Evolutionary conservation across 2,329 filamentous ascomycete genomes (phyloP).

Genomic region (Pseudocercospora musae): DNA sequence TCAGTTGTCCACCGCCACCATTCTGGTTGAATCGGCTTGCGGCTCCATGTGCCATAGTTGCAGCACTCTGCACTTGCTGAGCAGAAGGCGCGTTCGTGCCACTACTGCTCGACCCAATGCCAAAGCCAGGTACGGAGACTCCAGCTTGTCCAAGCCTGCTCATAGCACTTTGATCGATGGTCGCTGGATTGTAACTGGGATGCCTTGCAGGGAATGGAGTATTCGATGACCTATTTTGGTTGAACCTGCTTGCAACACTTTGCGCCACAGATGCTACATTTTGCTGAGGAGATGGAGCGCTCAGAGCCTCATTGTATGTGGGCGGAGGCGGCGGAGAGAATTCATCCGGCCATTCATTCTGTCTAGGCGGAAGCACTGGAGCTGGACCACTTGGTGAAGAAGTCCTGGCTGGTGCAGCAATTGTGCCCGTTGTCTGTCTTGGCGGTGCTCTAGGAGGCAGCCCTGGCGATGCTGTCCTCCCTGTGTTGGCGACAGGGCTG

Average conservation of each 20-base stretch:
- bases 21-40: slow-evolving; percentile 15
- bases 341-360: slow-evolving; percentile 52
- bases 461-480: slow-evolving; percentile 16
- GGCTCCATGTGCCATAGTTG: slow-evolving; percentile 10
- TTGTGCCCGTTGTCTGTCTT: slow-evolving; percentile 23
- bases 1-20: slow-evolving; percentile 48
- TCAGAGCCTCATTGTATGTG: slow-evolving; percentile 45
- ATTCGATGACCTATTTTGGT: background rate
- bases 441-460: slow-evolving; percentile 28
- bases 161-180: slow-evolving; percentile 59
- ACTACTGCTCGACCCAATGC: slow-evolving; percentile 55
- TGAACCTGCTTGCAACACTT: slow-evolving; percentile 10
- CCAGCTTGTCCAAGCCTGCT: slow-evolving; percentile 69
- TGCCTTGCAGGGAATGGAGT: slow-evolving; percentile 12
- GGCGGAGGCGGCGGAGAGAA: slow-evolving; percentile 47
- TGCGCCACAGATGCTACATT: slow-evolving; percentile 8
- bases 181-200: slow-evolving; percentile 28
- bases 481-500: slow-evolving; percentile 16
- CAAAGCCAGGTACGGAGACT: slow-evolving; percentile 72
- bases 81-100: slow-evolving; percentile 32
- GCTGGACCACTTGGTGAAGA: slow-evolving; percentile 39
- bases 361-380: slow-evolving; percentile 69
- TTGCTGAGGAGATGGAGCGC: slow-evolving; percentile 4
- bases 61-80: slow-evolving; percentile 28
- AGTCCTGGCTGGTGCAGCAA: slow-evolving; percentile 4